Percentiles rank a stretch among this genome's conserved stretches.
Evolutionary conservation across 2,329 filamentous ascomycete species (phyloP).

Genomic region (Paracoccidioides lutzii): DNA sequence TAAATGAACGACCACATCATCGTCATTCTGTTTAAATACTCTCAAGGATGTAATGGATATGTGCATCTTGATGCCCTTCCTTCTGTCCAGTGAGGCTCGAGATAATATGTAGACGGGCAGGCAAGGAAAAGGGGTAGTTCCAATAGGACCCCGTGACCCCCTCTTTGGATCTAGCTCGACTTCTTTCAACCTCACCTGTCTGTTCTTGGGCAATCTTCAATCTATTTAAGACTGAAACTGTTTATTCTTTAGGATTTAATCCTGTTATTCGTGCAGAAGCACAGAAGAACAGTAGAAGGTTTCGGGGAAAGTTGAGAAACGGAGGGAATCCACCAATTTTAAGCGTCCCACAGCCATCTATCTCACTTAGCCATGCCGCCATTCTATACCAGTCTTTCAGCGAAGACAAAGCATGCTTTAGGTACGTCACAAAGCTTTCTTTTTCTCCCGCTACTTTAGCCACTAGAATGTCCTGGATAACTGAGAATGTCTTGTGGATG

Average conservation of each 20-base stretch:
- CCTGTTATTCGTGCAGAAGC: not conserved
- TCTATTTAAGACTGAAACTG: not conserved
- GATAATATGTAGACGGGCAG: too few species aligned
- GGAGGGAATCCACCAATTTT: not conserved
- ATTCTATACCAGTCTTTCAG: not conserved
- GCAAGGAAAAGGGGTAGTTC: not conserved
- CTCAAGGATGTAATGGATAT: too few species aligned
- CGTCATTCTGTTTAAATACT: too few species aligned
- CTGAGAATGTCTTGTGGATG: not conserved
- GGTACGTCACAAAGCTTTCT: not conserved
- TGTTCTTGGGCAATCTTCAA: not conserved
- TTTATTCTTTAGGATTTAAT: not conserved
- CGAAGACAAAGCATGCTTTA: not conserved
- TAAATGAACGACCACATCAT: not conserved
- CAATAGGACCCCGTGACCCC: not conserved
- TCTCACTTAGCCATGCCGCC: not conserved
- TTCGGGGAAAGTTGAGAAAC: not conserved
- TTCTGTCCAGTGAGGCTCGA: too few species aligned
- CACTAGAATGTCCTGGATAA: not conserved
- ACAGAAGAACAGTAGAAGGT: not conserved
- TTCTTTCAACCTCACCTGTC: not conserved
- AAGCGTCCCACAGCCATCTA: not conserved
- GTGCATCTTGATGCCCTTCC: too few species aligned
- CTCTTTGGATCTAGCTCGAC: not conserved
- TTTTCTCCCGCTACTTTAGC: not conserved